These are phyloP conservation scores for Backusella westeae DNA, from an alignment of 192 early-diverging fungal species.

Conservation along the genomic window DNA sequence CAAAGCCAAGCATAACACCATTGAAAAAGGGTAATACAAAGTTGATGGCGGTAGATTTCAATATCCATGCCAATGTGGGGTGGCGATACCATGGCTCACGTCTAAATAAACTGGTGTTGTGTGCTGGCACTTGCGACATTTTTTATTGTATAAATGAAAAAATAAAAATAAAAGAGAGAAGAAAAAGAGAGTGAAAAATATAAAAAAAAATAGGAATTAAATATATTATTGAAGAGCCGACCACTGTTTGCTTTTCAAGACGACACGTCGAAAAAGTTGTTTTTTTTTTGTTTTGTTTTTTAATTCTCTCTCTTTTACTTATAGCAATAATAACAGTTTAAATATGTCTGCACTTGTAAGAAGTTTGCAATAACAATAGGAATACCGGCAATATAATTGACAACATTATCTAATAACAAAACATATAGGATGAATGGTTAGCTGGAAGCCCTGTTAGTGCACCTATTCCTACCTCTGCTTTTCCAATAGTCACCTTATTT, in stretches of 20 bases:
- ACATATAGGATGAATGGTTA: conserved; percentile 30
- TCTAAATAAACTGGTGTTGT: neutral
- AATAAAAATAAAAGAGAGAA: neutral
- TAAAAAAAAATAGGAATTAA: neutral
- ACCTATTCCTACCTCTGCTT: conserved; percentile 23
- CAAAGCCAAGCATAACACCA: conserved; percentile 70
- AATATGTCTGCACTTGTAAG: conserved; percentile 27
- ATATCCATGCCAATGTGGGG: conserved; percentile 31
- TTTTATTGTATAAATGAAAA: neutral
- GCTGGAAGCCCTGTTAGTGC: conserved; percentile 14
- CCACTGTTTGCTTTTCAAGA: neutral
- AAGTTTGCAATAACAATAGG: neutral
- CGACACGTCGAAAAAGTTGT: conserved; percentile 1
- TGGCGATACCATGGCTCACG: conserved; percentile 34
- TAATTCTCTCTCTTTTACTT: neutral
- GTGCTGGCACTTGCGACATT: conserved; percentile 2
- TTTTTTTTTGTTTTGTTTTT: neutral
- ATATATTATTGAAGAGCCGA: neutral
- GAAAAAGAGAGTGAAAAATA: neutral
- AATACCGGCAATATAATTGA: neutral
- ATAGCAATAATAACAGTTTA: neutral
- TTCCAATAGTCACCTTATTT: conserved; percentile 17
- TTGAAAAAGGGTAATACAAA: conserved; percentile 59
- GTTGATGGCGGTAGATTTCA: conserved; percentile 51
- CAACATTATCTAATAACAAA: neutral